Percentiles rank a stretch among this genome's conserved stretches.
Evolutionary conservation across 345 rosid genomes (phyloP).

Genomic region (Eutrema yunnanense): DNA sequence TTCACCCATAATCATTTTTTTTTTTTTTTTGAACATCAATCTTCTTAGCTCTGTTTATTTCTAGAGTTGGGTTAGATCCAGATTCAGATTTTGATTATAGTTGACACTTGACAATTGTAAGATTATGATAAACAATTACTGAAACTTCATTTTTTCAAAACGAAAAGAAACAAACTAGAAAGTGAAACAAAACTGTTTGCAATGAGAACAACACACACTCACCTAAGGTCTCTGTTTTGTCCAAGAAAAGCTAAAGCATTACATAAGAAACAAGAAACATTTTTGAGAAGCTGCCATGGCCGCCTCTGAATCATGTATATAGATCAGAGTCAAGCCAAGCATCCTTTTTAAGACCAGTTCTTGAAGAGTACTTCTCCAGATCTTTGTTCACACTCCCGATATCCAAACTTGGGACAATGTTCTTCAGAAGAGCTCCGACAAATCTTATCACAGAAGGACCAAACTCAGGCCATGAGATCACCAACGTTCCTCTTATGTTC

Average conservation of each 20-base stretch:
- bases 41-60: too few species aligned
- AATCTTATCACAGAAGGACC: conserved; percentile 49
- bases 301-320: conserved; percentile 22
- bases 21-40: too few species aligned
- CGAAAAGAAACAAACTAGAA: too few species aligned
- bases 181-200: conserved; percentile 1
- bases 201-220: not conserved
- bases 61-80: too few species aligned
- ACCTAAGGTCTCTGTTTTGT: conserved; percentile 4
- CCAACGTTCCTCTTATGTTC: conserved; percentile 66
- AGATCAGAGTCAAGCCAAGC: conserved; percentile 27
- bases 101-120: too few species aligned
- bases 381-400: not conserved
- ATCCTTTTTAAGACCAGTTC: conserved; percentile 20
- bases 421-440: conserved; percentile 40
- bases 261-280: conserved; percentile 11
- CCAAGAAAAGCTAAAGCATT: not conserved
- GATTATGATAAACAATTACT: too few species aligned
- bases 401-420: conserved; percentile 43
- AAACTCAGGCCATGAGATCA: conserved; percentile 76
- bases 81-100: too few species aligned
- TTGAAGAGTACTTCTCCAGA: conserved; percentile 16
- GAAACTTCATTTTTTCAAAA: too few species aligned
- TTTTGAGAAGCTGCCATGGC: not conserved
- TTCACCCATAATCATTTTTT: too few species aligned